Percentiles rank a stretch among this genome's conserved stretches.
Evolutionary conservation across 2,329 filamentous ascomycete genomes (phyloP).

Genomic region (Conoideocrella luteorostrata): DNA sequence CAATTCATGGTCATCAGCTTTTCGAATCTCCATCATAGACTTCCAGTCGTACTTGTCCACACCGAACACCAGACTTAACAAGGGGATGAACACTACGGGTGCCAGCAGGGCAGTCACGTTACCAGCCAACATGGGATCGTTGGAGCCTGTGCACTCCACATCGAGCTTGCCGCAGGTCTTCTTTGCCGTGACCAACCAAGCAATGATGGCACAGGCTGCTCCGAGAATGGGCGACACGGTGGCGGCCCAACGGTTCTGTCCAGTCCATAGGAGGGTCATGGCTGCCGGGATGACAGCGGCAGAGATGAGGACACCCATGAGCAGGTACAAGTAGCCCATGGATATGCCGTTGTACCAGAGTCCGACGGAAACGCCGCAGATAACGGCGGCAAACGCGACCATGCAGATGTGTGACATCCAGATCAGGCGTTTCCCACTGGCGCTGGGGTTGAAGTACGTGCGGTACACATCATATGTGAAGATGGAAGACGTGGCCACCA

Average conservation of each 20-base stretch:
- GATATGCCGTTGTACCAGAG: slow-evolving; percentile 68
- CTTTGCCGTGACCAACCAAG: slow-evolving; percentile 70
- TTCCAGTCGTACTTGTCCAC: slow-evolving; percentile 77
- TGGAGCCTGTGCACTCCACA: slow-evolving; percentile 71
- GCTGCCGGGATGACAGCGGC: slow-evolving; percentile 78
- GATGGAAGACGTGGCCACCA: slow-evolving; percentile 84
- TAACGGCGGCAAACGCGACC: slow-evolving; percentile 62
- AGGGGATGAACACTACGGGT: slow-evolving; percentile 65
- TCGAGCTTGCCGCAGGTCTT: slow-evolving; percentile 61
- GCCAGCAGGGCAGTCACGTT: slow-evolving; percentile 79
- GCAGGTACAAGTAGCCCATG: slow-evolving; percentile 83
- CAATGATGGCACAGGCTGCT: slow-evolving; percentile 58
- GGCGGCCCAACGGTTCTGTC: slow-evolving; percentile 69
- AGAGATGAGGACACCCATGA: slow-evolving; percentile 90
- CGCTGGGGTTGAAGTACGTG: slow-evolving; percentile 74
- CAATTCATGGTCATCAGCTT: slow-evolving; percentile 70
- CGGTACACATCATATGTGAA: slow-evolving; percentile 84
- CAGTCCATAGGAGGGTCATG: slow-evolving; percentile 72
- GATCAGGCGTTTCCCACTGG: slow-evolving; percentile 70
- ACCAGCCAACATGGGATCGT: slow-evolving; percentile 81
- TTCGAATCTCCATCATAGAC: slow-evolving; percentile 73
- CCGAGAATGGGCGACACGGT: slow-evolving; percentile 62
- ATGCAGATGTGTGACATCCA: slow-evolving; percentile 73
- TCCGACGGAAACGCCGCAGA: slow-evolving; percentile 72
- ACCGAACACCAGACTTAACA: slow-evolving; percentile 58